These are phyloP conservation scores for Aureobasidium sp. DNA, from an alignment of 2,329 filamentous ascomycete genomes.

Conservation along the genomic window DNA sequence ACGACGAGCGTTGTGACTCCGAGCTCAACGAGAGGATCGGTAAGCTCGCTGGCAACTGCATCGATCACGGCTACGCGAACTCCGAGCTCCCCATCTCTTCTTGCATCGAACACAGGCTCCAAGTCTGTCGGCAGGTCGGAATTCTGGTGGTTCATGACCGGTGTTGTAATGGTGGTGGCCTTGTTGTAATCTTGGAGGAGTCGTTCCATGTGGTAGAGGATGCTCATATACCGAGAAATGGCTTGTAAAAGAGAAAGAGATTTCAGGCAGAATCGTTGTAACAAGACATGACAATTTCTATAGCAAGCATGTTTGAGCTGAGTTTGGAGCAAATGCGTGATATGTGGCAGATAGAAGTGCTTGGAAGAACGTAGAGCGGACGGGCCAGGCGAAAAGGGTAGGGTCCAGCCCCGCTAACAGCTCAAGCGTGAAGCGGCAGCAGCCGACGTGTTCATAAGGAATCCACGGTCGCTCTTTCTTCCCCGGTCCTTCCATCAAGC, in stretches of 20 bases:
- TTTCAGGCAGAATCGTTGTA: not conserved
- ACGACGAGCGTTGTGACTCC: not conserved
- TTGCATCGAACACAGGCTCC: not conserved
- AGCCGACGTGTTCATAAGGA: slow-evolving; percentile 10
- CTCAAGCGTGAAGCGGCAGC: not conserved
- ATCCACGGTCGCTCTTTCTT: slow-evolving; percentile 1
- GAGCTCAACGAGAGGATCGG: slow-evolving; percentile 3
- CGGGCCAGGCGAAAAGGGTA: not conserved
- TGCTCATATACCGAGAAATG: not conserved
- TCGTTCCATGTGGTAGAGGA: not conserved
- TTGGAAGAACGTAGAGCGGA: not conserved
- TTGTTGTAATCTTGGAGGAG: not conserved
- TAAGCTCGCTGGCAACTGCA: slow-evolving; percentile 10
- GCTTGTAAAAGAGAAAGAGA: not conserved
- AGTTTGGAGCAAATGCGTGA: not conserved
- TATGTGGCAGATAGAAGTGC: slow-evolving; percentile 6
- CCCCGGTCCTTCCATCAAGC: slow-evolving; percentile 9
- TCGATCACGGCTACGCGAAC: slow-evolving; percentile 4
- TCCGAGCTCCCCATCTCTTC: not conserved
- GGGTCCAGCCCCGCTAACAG: slow-evolving; percentile 1
- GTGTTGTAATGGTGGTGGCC: not conserved
- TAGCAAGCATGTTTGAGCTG: not conserved
- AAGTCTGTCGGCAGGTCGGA: not conserved
- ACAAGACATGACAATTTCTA: not conserved
- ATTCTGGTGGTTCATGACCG: not conserved